Evolutionary conservation across 1,284 basidiomycete genomes (phyloP).

Genomic region (Tremellales sp.): DNA sequence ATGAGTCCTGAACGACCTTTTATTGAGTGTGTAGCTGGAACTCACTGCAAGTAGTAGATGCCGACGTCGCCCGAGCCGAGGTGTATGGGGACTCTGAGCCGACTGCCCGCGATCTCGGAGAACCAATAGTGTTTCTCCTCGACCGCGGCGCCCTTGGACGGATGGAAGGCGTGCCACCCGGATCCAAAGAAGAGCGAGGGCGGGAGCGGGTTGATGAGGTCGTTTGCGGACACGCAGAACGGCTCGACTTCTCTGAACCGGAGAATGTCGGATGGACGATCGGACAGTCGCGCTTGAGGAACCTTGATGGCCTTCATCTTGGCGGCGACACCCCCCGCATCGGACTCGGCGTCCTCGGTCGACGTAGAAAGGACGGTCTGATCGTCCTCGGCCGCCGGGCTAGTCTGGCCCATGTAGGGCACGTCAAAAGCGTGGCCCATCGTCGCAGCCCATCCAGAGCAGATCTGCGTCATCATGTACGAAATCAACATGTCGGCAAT

Average conservation of each 20-base stretch:
- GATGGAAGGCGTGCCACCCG: slow-evolving; percentile 78
- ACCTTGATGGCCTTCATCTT: slow-evolving; percentile 51
- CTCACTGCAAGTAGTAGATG: slow-evolving; percentile 52
- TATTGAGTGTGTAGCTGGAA: background rate
- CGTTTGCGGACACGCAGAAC: slow-evolving; percentile 86
- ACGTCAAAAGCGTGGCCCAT: slow-evolving; percentile 62
- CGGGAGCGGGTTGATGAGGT: slow-evolving; percentile 89
- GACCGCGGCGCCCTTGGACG: slow-evolving; percentile 52
- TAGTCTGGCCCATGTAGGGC: slow-evolving; percentile 50
- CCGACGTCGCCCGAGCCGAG: slow-evolving; percentile 53
- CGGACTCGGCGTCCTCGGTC: slow-evolving; percentile 38
- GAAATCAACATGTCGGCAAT: slow-evolving; percentile 79
- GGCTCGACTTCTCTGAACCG: slow-evolving; percentile 80
- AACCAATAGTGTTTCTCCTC: slow-evolving; percentile 80
- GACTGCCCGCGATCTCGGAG: slow-evolving; percentile 51
- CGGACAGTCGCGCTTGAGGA: slow-evolving; percentile 68
- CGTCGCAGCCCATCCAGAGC: slow-evolving; percentile 73
- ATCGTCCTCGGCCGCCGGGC: slow-evolving; percentile 10
- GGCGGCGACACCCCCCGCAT: slow-evolving; percentile 20
- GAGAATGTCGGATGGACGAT: slow-evolving; percentile 59
- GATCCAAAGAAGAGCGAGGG: slow-evolving; percentile 81
- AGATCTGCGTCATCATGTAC: slow-evolving; percentile 83
- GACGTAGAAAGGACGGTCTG: slow-evolving; percentile 3
- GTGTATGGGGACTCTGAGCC: slow-evolving; percentile 47
- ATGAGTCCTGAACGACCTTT: background rate